Evolutionary conservation across 2,329 filamentous ascomycete species (phyloP).

Genomic region (Alternaria metachromatica): DNA sequence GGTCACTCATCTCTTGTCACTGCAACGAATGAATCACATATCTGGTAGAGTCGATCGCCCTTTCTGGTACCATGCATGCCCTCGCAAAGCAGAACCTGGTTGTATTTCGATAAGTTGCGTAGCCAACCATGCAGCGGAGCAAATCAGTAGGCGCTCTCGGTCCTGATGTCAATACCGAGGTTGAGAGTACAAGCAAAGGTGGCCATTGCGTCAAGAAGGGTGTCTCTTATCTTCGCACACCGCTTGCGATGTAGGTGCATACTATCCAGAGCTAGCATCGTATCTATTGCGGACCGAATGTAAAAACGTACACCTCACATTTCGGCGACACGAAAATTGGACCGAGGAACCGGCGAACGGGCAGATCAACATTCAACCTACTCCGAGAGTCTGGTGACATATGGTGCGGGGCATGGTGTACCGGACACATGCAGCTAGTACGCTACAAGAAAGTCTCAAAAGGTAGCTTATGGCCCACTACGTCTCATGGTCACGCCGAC

Average conservation of each 20-base stretch:
- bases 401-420: background rate
- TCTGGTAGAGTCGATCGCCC: background rate
- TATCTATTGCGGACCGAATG: conserved; percentile 2
- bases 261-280: background rate
- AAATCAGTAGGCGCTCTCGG: background rate
- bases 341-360: background rate
- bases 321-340: background rate
- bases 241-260: background rate
- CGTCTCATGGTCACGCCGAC: background rate
- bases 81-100: background rate
- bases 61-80: background rate
- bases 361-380: background rate
- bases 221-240: conserved; percentile 2
- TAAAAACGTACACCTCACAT: background rate
- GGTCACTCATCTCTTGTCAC: background rate
- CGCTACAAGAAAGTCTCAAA: background rate
- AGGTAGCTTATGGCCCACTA: background rate
- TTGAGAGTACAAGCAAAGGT: background rate
- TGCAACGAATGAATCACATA: background rate
- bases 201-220: background rate
- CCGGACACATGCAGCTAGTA: background rate
- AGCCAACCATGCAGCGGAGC: background rate
- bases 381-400: background rate
- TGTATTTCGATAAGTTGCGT: background rate
- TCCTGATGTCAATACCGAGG: background rate